These are phyloP conservation scores for Fraxinus cuspidata DNA, from an alignment of 257 asterid genomes.

Conservation along the genomic window DNA sequence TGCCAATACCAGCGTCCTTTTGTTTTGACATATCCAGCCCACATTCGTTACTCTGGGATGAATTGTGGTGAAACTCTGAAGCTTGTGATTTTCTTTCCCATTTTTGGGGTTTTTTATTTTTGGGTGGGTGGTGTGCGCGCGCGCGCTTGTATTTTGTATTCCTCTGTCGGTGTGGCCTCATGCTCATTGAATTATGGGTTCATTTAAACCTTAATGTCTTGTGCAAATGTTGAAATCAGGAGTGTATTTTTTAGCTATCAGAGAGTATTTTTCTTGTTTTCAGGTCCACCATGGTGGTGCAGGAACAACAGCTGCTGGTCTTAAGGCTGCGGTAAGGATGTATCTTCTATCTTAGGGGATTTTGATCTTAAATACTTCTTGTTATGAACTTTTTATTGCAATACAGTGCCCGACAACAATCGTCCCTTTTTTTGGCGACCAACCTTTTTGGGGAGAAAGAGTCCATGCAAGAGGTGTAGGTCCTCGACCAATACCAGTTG, in stretches of 20 bases:
- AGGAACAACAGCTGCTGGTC: constrained; percentile 99
- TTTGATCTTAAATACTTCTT: constrained; percentile 15
- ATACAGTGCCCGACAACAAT: constrained; percentile 65
- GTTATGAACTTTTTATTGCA: background rate
- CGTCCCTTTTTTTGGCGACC: constrained; percentile 63
- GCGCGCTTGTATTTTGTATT: too few relatives aligned
- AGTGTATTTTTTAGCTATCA: background rate
- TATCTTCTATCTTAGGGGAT: constrained; percentile 1
- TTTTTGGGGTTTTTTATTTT: too few relatives aligned
- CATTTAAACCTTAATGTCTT: background rate
- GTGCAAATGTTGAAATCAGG: background rate
- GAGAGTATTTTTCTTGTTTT: constrained; percentile 15
- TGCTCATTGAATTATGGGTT: too few relatives aligned
- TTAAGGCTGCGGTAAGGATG: constrained; percentile 79
- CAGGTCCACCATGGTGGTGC: constrained; percentile 99
- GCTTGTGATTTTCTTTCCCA: constrained; percentile 4
- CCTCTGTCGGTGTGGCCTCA: too few relatives aligned
- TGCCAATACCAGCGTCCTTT: background rate
- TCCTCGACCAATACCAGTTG: constrained; percentile 53
- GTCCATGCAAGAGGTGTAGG: constrained; percentile 54
- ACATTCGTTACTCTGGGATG: background rate
- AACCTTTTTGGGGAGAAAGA: constrained; percentile 62
- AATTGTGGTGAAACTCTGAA: background rate
- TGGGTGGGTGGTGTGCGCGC: too few relatives aligned
- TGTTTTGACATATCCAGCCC: background rate